Evolutionary conservation across 192 early-diverging fungal species (phyloP).

Genomic region (Phycomyces nitens): DNA sequence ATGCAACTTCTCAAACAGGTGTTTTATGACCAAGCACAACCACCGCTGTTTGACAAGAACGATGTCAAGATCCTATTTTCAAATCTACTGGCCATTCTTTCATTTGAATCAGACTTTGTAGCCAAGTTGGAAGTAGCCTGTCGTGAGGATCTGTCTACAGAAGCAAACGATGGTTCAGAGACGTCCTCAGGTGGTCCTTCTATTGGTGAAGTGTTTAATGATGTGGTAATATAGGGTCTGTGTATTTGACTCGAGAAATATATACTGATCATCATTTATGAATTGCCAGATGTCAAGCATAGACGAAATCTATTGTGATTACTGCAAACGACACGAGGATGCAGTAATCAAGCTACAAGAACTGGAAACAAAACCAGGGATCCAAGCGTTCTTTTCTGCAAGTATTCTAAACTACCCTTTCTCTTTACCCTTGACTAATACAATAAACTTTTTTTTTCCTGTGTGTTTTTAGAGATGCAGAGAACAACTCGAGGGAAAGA

Average conservation of each 20-base stretch:
- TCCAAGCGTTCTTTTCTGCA: constrained; percentile 50
- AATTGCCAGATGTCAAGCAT: constrained; percentile 27
- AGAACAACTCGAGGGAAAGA: constrained; percentile 60
- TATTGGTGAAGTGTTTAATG: constrained; percentile 53
- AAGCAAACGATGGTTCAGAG: constrained; percentile 23
- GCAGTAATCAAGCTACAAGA: constrained; percentile 62
- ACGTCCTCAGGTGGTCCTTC: constrained; percentile 3
- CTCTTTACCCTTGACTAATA: no score
- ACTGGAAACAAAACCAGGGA: constrained; percentile 35
- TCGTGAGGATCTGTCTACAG: constrained; percentile 18
- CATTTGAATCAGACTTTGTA: constrained; percentile 60
- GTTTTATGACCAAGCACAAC: constrained; percentile 58
- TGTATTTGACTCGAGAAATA: not conserved
- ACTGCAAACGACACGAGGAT: constrained; percentile 75
- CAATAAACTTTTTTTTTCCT: constrained; percentile 25
- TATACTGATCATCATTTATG: no score
- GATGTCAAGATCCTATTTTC: constrained; percentile 75
- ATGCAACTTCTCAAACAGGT: constrained; percentile 70
- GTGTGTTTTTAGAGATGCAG: constrained; percentile 53
- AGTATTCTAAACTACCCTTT: constrained; percentile 11
- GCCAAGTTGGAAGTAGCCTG: constrained; percentile 60
- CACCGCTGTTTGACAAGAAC: constrained; percentile 45
- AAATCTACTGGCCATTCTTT: constrained; percentile 74
- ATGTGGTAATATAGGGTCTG: constrained; percentile 36
- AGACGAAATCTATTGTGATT: constrained; percentile 63